Percentiles rank a stretch among this genome's conserved stretches.
Conservation (phyloP, 768 basidiomycete species). For the Nidularia pulvinata region DNA sequence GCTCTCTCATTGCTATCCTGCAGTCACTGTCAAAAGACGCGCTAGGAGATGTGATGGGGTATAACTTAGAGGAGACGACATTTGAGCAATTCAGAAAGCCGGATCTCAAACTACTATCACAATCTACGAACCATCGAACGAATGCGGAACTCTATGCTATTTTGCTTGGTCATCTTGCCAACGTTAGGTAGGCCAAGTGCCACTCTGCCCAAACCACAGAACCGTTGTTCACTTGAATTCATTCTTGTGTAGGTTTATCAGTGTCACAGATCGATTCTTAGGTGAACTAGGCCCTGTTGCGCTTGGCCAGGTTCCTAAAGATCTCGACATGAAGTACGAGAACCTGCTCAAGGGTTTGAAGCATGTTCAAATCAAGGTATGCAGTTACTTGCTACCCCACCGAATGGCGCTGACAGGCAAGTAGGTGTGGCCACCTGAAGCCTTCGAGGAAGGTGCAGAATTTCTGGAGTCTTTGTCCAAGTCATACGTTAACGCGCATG, state of each 20-base stretch:
- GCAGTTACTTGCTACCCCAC: slow-evolving; percentile 1
- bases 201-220: too few relatives aligned
- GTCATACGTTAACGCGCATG: slow-evolving; percentile 83
- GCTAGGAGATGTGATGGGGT: slow-evolving; percentile 75
- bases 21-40: slow-evolving; percentile 74
- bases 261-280: slow-evolving; percentile 91
- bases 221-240: neutral
- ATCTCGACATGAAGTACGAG: slow-evolving; percentile 81
- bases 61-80: slow-evolving; percentile 83
- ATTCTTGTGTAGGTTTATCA: slow-evolving; percentile 63
- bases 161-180: slow-evolving; percentile 83
- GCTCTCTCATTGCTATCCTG: slow-evolving; percentile 79
- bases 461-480: slow-evolving; percentile 85
- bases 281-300: slow-evolving; percentile 76
- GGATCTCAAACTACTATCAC: slow-evolving; percentile 61
- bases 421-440: slow-evolving; percentile 92
- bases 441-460: slow-evolving; percentile 92
- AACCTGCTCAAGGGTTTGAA: slow-evolving; percentile 81
- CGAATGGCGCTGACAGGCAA: neutral
- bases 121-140: slow-evolving; percentile 74
- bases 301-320: slow-evolving; percentile 77
- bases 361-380: slow-evolving; percentile 81
- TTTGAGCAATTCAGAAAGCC: slow-evolving; percentile 84
- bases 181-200: slow-evolving; percentile 53
- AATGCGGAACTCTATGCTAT: slow-evolving; percentile 85